These are phyloP conservation scores for Fusarium continuum DNA, from an alignment of 2,329 filamentous ascomycete genomes.

Conservation along the genomic window DNA sequence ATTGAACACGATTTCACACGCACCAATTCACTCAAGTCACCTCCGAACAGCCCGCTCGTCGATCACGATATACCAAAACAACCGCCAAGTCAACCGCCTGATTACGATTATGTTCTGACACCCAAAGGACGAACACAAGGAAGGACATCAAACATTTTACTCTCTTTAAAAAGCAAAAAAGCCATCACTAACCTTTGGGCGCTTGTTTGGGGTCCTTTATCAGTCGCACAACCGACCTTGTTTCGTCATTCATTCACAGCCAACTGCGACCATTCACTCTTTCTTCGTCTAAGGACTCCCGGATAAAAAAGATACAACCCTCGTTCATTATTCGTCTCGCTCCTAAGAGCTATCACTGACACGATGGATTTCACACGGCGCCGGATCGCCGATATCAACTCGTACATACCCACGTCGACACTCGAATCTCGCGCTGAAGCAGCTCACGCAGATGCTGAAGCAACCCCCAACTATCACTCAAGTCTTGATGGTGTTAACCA, in stretches of 20 bases:
- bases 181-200: slow-evolving; percentile 8
- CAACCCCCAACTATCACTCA: slow-evolving; percentile 64
- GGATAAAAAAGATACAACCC: slow-evolving; percentile 13
- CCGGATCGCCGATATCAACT: slow-evolving; percentile 45
- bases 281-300: slow-evolving; percentile 11
- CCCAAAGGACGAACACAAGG: slow-evolving; percentile 29
- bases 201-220: slow-evolving; percentile 22
- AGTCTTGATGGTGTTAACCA: slow-evolving; percentile 70
- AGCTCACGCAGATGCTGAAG: slow-evolving; percentile 44
- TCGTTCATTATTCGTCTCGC: slow-evolving; percentile 18
- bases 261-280: slow-evolving; percentile 15
- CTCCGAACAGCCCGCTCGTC: slow-evolving; percentile 18
- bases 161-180: slow-evolving; percentile 38
- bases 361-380: slow-evolving; percentile 49
- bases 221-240: slow-evolving; percentile 5
- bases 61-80: slow-evolving; percentile 26
- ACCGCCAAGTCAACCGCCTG: slow-evolving; percentile 14
- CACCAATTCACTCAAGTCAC: slow-evolving; percentile 19
- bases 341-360: slow-evolving; percentile 22
- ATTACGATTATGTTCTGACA: slow-evolving; percentile 40
- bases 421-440: slow-evolving; percentile 45
- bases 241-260: slow-evolving; percentile 16
- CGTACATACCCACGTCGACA: slow-evolving; percentile 46
- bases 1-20: slow-evolving; percentile 28
- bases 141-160: slow-evolving; percentile 32